Evolutionary conservation across 1,139 yeast species (phyloP).

Genomic region (Yamadazyma membranifaciens): DNA sequence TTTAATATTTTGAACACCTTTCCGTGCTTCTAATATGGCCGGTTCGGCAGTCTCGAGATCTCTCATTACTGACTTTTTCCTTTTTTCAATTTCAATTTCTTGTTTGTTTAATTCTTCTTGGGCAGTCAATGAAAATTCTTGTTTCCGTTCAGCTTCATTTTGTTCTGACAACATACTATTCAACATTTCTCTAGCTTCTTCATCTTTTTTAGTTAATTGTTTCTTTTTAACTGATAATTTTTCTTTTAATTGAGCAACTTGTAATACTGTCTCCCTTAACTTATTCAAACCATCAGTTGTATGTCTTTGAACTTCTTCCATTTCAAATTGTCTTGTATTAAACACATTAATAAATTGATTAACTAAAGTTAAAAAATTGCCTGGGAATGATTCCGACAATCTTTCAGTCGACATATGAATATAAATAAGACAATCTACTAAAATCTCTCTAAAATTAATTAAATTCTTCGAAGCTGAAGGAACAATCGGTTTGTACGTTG

Average conservation of each 20-base stretch:
- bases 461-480: slow-evolving; percentile 5
- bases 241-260: slow-evolving; percentile 60
- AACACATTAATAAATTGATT: slow-evolving; percentile 47
- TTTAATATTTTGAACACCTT: slow-evolving; percentile 86
- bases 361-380: slow-evolving; percentile 55
- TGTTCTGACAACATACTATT: slow-evolving; percentile 82
- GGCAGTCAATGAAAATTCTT: slow-evolving; percentile 79
- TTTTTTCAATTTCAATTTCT: slow-evolving; percentile 56
- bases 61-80: slow-evolving; percentile 54
- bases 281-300: slow-evolving; percentile 72
- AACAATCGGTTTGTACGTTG: slow-evolving; percentile 16
- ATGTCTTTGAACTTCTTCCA: slow-evolving; percentile 73
- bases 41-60: slow-evolving; percentile 82
- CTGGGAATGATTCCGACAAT: slow-evolving; percentile 13
- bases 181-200: slow-evolving; percentile 69
- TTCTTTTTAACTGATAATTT: slow-evolving; percentile 54
- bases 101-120: slow-evolving; percentile 69
- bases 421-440: slow-evolving; percentile 46
- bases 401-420: slow-evolving; percentile 34
- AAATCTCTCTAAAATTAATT: slow-evolving; percentile 40
- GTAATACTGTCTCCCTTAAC: slow-evolving; percentile 72
- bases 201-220: slow-evolving; percentile 53
- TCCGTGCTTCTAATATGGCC: slow-evolving; percentile 76
- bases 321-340: slow-evolving; percentile 38
- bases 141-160: slow-evolving; percentile 88